Base-by-base conservation (phyloP, 78 protist genomes). In the Dictyostelium citrinum region DNA sequence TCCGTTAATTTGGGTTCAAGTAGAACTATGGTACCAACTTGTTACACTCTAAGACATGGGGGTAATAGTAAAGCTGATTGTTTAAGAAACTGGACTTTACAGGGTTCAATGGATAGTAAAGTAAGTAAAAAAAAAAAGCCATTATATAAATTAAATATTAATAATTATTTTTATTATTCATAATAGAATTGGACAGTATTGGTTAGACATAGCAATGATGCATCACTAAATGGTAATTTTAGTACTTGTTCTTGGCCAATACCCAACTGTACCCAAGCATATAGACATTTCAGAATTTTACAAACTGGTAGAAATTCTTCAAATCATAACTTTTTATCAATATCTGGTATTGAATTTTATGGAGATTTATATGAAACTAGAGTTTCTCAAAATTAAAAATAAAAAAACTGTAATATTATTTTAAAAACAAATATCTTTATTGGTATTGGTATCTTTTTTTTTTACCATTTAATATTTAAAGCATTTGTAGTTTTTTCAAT, bases 241-340 rank as follows among this genome's bases (percentile, higher is more conserved):
- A 78, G 81, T 20, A 72, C 95, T 20, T 60, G 79, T 37, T 85
- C 97, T 31, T 95, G 97, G 96, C 81, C 95, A 60, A 78, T 95
- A n/a, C 75, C 35, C 22, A 84, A 79, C 29, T 86, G 84, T 64
- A 88, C 92, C 16, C 90, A 77, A 75, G 97, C 94, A 16, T 95
- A 78, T 51, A 24, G 97, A 37, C 91, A 92, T 39, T 81, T 95
- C 61, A 92, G 97, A 82, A 81, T 95, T n/a, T 68, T 95, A 17
- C 97, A 95, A 78, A 92, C 93, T 55, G 97, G 97, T 10, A 75
- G 91, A 88, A 95, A 95, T 33, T 90, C 96, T n/a, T 72, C 96
- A 33, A 84, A 95, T 61, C 95, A 83, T 77, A 95, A 95, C 41
- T 95, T 95, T 70, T 64, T 95, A 12, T 83, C 88, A n/a, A 70